Conservation (phyloP, 2,329 filamentous ascomycete genomes). For the Trichoderma harzianum region DNA sequence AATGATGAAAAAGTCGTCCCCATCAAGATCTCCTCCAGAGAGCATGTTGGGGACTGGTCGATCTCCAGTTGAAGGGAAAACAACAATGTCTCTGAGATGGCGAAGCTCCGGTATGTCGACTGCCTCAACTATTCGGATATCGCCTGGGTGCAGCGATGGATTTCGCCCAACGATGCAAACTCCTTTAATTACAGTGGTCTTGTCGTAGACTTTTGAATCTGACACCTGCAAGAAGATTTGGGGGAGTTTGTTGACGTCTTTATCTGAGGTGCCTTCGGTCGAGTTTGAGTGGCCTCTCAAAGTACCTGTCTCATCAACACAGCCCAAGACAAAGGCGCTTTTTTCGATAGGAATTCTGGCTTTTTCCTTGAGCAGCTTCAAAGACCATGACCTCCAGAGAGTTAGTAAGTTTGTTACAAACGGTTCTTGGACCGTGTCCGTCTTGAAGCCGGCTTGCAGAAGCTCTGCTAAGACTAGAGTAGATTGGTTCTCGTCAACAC, state of each 20-base stretch:
- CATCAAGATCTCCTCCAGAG: slow-evolving; percentile 91
- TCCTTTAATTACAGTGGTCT: slow-evolving; percentile 67
- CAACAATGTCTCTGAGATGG: slow-evolving; percentile 80
- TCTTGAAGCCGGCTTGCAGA: slow-evolving; percentile 77
- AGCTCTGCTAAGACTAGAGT: slow-evolving; percentile 72
- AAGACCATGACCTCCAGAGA: slow-evolving; percentile 84
- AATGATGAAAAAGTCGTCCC: slow-evolving; percentile 91
- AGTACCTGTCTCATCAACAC: slow-evolving; percentile 77
- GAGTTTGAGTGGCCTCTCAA: slow-evolving; percentile 67
- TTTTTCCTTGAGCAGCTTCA: slow-evolving; percentile 90
- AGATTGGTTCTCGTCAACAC: slow-evolving; percentile 81
- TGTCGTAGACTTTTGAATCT: slow-evolving; percentile 48
- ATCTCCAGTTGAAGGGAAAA: slow-evolving; percentile 81
- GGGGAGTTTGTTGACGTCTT: slow-evolving; percentile 57
- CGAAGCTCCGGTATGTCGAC: slow-evolving; percentile 70
- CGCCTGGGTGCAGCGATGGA: slow-evolving; percentile 88
- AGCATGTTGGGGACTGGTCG: slow-evolving; percentile 89
- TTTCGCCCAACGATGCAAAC: slow-evolving; percentile 85
- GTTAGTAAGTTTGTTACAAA: slow-evolving; percentile 76
- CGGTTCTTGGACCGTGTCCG: slow-evolving; percentile 59
- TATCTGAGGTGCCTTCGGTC: slow-evolving; percentile 38
- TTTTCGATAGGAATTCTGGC: slow-evolving; percentile 77
- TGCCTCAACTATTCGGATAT: slow-evolving; percentile 82
- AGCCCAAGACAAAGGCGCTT: slow-evolving; percentile 84
- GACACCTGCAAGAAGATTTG: slow-evolving; percentile 88